phyloP scores from a whole-genome alignment of 306 rosid genomes.

The Pyrus communis region DNA sequence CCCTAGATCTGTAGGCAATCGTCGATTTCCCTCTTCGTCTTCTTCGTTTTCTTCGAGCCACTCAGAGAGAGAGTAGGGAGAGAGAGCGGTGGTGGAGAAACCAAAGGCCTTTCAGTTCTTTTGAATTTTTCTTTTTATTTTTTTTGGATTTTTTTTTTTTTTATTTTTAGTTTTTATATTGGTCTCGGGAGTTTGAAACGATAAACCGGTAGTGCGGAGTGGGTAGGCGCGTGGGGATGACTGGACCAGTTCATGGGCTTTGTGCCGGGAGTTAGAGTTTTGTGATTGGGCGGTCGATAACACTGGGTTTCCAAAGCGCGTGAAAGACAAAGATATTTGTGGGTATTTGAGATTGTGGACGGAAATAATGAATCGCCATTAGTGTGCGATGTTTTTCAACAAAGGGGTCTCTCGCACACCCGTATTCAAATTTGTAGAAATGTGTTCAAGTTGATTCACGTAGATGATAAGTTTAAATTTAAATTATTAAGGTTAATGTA shows the following conservation, averaged over 20 bases:
- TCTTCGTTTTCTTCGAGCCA: conserved; percentile 6
- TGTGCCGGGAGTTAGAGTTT: neutral
- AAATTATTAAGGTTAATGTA: too few species aligned
- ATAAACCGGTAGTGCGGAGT: neutral
- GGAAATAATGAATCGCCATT: neutral
- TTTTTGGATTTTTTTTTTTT: conserved; percentile 5
- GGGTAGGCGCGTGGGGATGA: neutral
- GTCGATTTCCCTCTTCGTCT: conserved; percentile 18
- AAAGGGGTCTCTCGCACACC: neutral
- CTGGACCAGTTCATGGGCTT: neutral
- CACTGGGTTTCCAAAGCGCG: neutral
- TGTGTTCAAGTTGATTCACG: too few species aligned
- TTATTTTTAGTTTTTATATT: neutral
- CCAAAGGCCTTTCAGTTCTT: conserved; percentile 14
- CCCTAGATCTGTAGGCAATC: conserved; percentile 43
- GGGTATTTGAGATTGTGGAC: neutral
- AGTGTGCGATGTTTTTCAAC: too few species aligned
- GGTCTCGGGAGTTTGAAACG: neutral
- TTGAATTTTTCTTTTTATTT: neutral
- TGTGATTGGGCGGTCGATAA: neutral
- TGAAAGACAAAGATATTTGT: neutral
- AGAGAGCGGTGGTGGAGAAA: conserved; percentile 41
- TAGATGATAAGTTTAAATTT: too few species aligned
- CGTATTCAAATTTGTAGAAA: neutral
- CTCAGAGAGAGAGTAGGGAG: conserved; percentile 7